These are phyloP conservation scores for Schoenoplectus triqueter DNA, from an alignment of 202 grass and related monocot species.

Conservation along the genomic window DNA sequence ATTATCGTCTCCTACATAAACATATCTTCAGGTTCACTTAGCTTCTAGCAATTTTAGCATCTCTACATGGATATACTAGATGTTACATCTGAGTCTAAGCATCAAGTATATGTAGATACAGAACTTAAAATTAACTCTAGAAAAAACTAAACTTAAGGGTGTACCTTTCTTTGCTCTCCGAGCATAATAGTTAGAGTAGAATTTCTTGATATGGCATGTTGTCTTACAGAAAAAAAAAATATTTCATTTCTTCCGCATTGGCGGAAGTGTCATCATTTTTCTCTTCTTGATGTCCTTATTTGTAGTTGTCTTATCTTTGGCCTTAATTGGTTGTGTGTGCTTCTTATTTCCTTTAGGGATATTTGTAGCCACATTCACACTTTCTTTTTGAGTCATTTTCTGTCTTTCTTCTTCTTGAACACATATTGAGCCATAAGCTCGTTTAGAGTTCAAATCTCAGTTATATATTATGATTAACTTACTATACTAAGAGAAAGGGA, in stretches of 20 bases:
- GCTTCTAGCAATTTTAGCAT: not conserved
- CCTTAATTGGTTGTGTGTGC: not conserved
- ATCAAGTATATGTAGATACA: not conserved
- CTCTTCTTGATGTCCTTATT: not conserved
- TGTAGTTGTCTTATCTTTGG: not conserved
- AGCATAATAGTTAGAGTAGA: slow-evolving; percentile 7
- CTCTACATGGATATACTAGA: slow-evolving; percentile 9
- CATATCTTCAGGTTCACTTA: not conserved
- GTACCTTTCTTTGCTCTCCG: slow-evolving; percentile 31
- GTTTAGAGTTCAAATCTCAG: not conserved
- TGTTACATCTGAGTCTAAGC: slow-evolving; percentile 6
- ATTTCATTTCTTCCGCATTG: not conserved
- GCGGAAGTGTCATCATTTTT: not conserved
- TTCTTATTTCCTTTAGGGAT: not conserved
- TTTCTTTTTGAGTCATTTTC: not conserved
- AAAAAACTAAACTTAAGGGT: slow-evolving; percentile 22
- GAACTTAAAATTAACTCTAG: slow-evolving; percentile 14
- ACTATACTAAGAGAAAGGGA: slow-evolving; percentile 21
- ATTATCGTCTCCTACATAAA: not conserved
- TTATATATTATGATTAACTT: not conserved
- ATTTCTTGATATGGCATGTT: slow-evolving; percentile 20
- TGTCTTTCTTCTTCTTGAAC: not conserved
- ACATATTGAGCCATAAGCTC: not conserved
- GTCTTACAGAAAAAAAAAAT: slow-evolving; percentile 14
- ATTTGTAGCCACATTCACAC: not conserved